Evolutionary conservation across 805 yeast species (phyloP).

Genomic region (Metschnikowia aberdeeniae): DNA sequence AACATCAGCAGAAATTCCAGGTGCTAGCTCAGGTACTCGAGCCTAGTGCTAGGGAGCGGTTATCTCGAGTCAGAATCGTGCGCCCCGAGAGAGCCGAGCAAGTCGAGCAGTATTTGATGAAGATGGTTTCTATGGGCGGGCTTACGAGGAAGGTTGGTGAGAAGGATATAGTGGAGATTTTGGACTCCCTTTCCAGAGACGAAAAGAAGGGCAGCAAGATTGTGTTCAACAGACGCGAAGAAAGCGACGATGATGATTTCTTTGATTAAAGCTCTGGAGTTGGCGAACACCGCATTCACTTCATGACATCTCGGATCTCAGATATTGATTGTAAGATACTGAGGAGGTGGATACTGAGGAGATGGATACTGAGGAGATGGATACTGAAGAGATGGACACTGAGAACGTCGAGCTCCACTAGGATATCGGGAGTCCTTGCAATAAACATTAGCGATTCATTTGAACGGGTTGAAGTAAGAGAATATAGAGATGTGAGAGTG

Average conservation of each 20-base stretch:
- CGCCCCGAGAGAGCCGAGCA: conserved; percentile 87
- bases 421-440: too few species aligned
- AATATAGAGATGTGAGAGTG: too few species aligned
- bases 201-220: conserved; percentile 64
- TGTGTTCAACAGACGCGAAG: conserved; percentile 49
- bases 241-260: conserved; percentile 29
- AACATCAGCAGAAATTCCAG: conserved; percentile 37
- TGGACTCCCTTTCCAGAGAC: conserved; percentile 78
- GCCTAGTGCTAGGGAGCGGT: conserved; percentile 80
- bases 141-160: conserved; percentile 72
- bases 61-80: conserved; percentile 81
- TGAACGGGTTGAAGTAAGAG: too few species aligned
- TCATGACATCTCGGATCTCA: too few species aligned
- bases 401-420: too few species aligned
- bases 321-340: too few species aligned
- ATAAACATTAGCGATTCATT: too few species aligned
- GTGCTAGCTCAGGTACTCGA: conserved; percentile 68
- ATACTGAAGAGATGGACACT: too few species aligned
- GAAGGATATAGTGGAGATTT: conserved; percentile 73
- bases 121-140: conserved; percentile 73
- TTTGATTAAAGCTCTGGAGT: conserved; percentile 21
- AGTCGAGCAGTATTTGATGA: conserved; percentile 75
- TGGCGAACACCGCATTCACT: too few species aligned
- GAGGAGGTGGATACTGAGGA: too few species aligned
- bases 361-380: too few species aligned